Percentiles rank a stretch among this genome's conserved stretches.
Evolutionary conservation across 1,284 basidiomycete genomes (phyloP).

Genomic region (Fomitiporia mediterranea): DNA sequence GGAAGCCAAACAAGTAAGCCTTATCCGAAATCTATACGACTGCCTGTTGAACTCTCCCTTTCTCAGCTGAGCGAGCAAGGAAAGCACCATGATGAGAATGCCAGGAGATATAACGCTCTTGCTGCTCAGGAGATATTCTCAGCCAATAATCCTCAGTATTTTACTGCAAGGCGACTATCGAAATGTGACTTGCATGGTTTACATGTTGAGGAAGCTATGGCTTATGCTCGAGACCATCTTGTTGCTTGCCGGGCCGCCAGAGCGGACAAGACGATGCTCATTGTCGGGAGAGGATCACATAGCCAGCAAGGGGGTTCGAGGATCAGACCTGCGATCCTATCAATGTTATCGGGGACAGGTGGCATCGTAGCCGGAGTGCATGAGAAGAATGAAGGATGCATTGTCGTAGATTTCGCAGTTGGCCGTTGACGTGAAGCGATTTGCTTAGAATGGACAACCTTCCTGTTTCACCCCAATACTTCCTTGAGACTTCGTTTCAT

Average conservation of each 20-base stretch:
- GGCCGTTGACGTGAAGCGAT: too few relatives aligned
- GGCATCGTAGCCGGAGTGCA: slow-evolving; percentile 13
- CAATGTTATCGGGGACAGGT: slow-evolving; percentile 6
- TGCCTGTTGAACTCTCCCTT: neutral
- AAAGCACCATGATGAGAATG: slow-evolving; percentile 16
- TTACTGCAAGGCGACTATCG: neutral
- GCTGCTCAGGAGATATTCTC: slow-evolving; percentile 17
- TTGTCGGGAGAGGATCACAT: slow-evolving; percentile 17
- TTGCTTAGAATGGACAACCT: too few relatives aligned
- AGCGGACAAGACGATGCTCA: slow-evolving; percentile 20
- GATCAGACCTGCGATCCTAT: slow-evolving; percentile 17
- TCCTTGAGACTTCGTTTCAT: too few relatives aligned
- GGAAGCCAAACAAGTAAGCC: slow-evolving; percentile 13
- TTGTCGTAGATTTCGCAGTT: slow-evolving; percentile 14
- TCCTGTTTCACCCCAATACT: too few relatives aligned
- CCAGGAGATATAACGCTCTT: slow-evolving; percentile 10
- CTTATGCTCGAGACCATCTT: slow-evolving; percentile 13
- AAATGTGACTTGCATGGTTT: slow-evolving; percentile 20
- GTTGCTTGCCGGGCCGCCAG: slow-evolving; percentile 5
- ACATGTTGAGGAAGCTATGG: slow-evolving; percentile 17
- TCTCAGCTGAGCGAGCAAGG: slow-evolving; percentile 13
- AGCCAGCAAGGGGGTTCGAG: slow-evolving; percentile 17
- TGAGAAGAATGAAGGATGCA: slow-evolving; percentile 19
- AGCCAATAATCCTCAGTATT: slow-evolving; percentile 10
- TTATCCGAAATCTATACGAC: too few relatives aligned